Evolutionary conservation across 345 rosid species (phyloP).

Genomic region (Brassica carinata): DNA sequence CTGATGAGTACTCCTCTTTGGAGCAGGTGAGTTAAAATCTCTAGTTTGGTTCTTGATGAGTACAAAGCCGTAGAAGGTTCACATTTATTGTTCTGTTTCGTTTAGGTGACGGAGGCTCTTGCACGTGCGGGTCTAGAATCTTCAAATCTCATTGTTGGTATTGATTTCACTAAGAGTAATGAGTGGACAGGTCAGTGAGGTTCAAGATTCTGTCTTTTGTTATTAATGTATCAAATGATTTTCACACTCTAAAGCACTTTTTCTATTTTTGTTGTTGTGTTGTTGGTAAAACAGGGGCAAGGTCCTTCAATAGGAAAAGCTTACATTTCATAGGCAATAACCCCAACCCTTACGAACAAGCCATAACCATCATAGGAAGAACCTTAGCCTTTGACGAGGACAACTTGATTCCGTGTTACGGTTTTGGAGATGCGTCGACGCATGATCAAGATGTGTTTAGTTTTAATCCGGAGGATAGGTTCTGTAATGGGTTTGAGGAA

Average conservation of each 20-base stretch:
- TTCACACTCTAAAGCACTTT: neutral
- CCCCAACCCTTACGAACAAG: slow-evolving; percentile 89
- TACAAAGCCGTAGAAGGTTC: neutral
- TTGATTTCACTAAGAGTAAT: slow-evolving; percentile 98
- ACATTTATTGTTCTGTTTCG: slow-evolving; percentile 6
- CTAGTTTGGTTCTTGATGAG: slow-evolving; percentile 12
- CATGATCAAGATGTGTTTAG: slow-evolving; percentile 95
- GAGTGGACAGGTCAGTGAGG: slow-evolving; percentile 86
- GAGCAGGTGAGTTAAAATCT: slow-evolving; percentile 57
- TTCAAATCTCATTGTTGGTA: slow-evolving; percentile 95
- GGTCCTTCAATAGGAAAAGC: slow-evolving; percentile 72
- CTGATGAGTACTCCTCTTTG: slow-evolving; percentile 75
- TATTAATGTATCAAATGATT: slow-evolving; percentile 13
- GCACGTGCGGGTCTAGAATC: slow-evolving; percentile 88
- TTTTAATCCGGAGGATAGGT: slow-evolving; percentile 62
- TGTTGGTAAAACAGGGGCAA: slow-evolving; percentile 52
- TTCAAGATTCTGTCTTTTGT: slow-evolving; percentile 18
- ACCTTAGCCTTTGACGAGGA: slow-evolving; percentile 92
- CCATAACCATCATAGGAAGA: slow-evolving; percentile 87
- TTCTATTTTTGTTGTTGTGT: neutral
- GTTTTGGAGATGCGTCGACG: slow-evolving; percentile 98
- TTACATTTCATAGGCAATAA: slow-evolving; percentile 68
- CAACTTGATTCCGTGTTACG: slow-evolving; percentile 90
- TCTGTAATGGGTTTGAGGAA: slow-evolving; percentile 95
- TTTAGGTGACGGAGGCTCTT: slow-evolving; percentile 88